Conservation (phyloP, 2,329 filamentous ascomycete genomes). For the Colletotrichum sp. region DNA sequence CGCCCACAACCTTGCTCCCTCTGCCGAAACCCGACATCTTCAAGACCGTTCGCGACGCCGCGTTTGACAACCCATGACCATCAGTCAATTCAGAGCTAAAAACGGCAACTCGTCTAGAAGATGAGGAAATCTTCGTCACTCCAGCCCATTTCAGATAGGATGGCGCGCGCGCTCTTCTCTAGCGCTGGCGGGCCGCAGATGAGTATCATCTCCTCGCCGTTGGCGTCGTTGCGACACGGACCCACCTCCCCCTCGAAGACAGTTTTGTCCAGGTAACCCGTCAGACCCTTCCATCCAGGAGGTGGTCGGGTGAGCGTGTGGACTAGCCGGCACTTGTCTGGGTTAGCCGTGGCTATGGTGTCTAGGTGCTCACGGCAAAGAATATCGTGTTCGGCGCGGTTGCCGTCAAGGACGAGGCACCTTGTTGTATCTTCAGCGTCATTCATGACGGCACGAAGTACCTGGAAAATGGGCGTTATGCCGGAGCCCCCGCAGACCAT, state of each 20-base stretch:
- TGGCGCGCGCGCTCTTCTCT: constrained; percentile 68
- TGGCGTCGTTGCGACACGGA: constrained; percentile 32
- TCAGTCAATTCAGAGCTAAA: not conserved
- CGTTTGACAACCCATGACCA: not conserved
- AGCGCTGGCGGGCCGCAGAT: constrained; percentile 81
- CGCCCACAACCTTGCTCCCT: not conserved
- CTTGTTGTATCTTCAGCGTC: constrained; percentile 67
- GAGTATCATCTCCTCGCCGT: constrained; percentile 67
- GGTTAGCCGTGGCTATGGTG: constrained; percentile 56
- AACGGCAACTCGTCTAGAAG: constrained; percentile 57
- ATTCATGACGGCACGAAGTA: constrained; percentile 75
- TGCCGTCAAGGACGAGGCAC: constrained; percentile 81
- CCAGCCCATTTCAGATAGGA: constrained; percentile 69
- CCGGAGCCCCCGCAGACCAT: constrained; percentile 93
- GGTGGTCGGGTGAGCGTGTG: constrained; percentile 72
- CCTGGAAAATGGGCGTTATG: constrained; percentile 90
- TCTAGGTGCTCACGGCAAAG: constrained; percentile 79
- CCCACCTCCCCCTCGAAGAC: constrained; percentile 67
- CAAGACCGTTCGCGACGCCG: not conserved
- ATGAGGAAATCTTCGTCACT: constrained; percentile 74
- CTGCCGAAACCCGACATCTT: constrained; percentile 8
- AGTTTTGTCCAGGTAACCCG: constrained; percentile 68
- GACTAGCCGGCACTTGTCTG: constrained; percentile 65
- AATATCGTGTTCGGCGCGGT: constrained; percentile 81
- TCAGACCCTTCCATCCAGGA: constrained; percentile 70